Evolutionary conservation across 176 grass and related monocot species (phyloP).

Genomic region (barley (Hordeum vulgare)): MorexV3_pseudomolecules_assembly NC_058521.1:599095836-599096335

Average conservation of each 20-base stretch:
- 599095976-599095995: slow-evolving; percentile 46
- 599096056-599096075: slow-evolving; percentile 53
- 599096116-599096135: slow-evolving; percentile 62
- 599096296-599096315: slow-evolving; percentile 85
- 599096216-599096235: slow-evolving; percentile 57
- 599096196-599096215: slow-evolving; percentile 71
- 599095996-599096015: slow-evolving; percentile 70
- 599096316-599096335: slow-evolving; percentile 58
- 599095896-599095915: slow-evolving; percentile 42
- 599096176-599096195: slow-evolving; percentile 35
- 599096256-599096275: slow-evolving; percentile 46
- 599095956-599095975: slow-evolving; percentile 77
- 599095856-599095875: no score
- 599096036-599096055: slow-evolving; percentile 55
- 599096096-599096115: slow-evolving; percentile 42
- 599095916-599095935: slow-evolving; percentile 46
- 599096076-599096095: slow-evolving; percentile 45
- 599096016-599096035: slow-evolving; percentile 72
- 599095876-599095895: slow-evolving; percentile 58
- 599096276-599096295: slow-evolving; percentile 54
- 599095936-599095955: slow-evolving; percentile 74
- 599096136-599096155: slow-evolving; percentile 64
- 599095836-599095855: no score
- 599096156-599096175: slow-evolving; percentile 39
- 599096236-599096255: slow-evolving; percentile 43